phyloP scores from a whole-genome alignment of 1,139 yeast genomes.

The Pneumocystis sp. region DNA sequence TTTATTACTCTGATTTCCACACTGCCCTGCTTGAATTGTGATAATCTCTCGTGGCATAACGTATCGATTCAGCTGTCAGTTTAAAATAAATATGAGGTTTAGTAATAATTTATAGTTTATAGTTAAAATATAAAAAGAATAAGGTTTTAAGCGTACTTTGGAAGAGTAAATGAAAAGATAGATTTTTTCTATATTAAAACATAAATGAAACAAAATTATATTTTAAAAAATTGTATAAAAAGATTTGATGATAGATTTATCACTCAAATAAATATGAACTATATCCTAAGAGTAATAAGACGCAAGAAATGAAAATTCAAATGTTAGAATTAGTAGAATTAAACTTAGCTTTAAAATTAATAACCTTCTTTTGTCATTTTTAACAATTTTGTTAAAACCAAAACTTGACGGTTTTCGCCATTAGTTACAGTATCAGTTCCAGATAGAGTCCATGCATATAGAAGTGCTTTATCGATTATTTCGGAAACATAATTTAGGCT shows the following conservation, averaged over 20 bases:
- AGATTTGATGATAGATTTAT: background rate
- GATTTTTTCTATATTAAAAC: background rate
- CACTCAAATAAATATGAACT: background rate
- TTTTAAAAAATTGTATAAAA: background rate
- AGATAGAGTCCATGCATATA: background rate
- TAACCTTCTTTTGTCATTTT: background rate
- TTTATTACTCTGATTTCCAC: slow-evolving; percentile 63
- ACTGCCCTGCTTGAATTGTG: slow-evolving; percentile 63
- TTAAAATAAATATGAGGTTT: background rate
- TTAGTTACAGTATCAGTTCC: background rate
- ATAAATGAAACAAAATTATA: background rate
- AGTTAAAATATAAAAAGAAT: no score
- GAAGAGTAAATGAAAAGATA: background rate
- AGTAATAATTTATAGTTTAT: background rate
- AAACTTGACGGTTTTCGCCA: background rate
- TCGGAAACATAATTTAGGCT: background rate
- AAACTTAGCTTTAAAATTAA: background rate
- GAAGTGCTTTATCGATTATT: background rate
- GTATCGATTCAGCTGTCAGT: background rate
- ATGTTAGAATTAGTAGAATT: background rate
- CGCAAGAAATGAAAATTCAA: background rate
- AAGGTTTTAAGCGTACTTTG: background rate
- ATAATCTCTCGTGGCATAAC: slow-evolving; percentile 39
- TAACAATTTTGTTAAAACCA: background rate
- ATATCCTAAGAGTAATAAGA: background rate